Evolutionary conservation across 2,329 filamentous ascomycete species (phyloP).

Genomic region (Arthrobotrys entomopaga): DNA sequence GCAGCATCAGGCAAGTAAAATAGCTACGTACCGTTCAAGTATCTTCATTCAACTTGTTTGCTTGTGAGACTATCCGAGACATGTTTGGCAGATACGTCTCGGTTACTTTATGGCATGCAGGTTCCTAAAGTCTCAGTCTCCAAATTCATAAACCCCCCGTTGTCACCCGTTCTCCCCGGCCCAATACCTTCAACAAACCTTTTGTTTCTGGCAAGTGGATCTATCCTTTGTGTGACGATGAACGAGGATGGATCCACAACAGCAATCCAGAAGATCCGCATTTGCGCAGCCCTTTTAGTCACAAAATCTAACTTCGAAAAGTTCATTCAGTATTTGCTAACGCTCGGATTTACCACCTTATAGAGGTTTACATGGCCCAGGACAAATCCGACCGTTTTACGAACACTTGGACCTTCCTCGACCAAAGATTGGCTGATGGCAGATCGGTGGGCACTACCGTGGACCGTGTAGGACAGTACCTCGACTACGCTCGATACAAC

Average conservation of each 20-base stretch:
- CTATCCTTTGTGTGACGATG: constrained; percentile 18
- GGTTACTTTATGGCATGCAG: constrained; percentile 48
- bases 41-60: constrained; percentile 6
- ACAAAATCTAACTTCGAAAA: not conserved
- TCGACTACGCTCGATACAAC: constrained; percentile 81
- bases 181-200: constrained; percentile 29
- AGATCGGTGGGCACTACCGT: constrained; percentile 72
- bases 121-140: constrained; percentile 28
- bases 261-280: not conserved
- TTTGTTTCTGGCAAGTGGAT: constrained; percentile 15
- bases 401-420: constrained; percentile 83
- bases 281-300: constrained; percentile 1
- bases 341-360: constrained; percentile 54
- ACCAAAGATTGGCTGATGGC: constrained; percentile 77
- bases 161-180: constrained; percentile 40
- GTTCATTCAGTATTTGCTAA: constrained; percentile 7
- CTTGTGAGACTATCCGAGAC: constrained; percentile 17
- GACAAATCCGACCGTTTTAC: constrained; percentile 77
- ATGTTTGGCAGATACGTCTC: constrained; percentile 37
- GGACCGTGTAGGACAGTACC: constrained; percentile 76
- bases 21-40: constrained; percentile 26
- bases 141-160: constrained; percentile 21
- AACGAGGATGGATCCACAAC: constrained; percentile 21
- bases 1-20: constrained; percentile 67
- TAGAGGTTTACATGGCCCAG: constrained; percentile 93